Evolutionary conservation across 495 filamentous ascomycete genomes (phyloP), one percentile per base, ranked within the genome.

Genomic region (Lophiotrema nucula): DNA sequence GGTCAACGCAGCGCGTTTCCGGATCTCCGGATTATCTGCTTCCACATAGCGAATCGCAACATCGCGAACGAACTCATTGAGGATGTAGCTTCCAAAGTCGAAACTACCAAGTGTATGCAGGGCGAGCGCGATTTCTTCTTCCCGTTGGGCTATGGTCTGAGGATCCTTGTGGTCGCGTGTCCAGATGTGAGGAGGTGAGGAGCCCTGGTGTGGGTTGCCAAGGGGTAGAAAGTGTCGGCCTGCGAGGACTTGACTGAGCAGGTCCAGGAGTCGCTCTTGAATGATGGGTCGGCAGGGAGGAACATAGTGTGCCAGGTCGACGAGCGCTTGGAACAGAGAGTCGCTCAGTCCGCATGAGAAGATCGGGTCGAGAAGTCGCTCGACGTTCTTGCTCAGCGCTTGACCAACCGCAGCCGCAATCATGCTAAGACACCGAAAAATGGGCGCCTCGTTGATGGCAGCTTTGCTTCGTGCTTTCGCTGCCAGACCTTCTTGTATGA

Each of bases 221-320:
- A 99, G 75, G 5, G 93, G 90, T 42, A 88, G 85, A 72, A 96
- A 99, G 37, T 89, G 88, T 50, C 90, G 86, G 18, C 92, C 92
- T 62, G 89, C 92, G 0, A 99, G 82, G 24, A 96, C 90, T 62
- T 90, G 85, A 73, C 93, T 97, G 4, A 99, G 79, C 83, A 97
- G 89, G 67, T 99, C 88, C 26, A 99, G 81, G 31, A 99, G 79
- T 55, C 89, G 86, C 58, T 96, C 92, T 69, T 99, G 93, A 37
- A 99, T 97, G 11, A 81, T 89, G 24, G 85, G 79, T 71, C 95
- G 92, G 60, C 96, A 87, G 1, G 95, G 93, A 0, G 93, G 92
- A 46, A 99, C 95, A 69, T 97, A 97, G 68, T 97, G 93, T 37
- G 93, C 92, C 88, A 99, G 95, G 68, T 97, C 93, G 19, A 97